Evolutionary conservation across 106 monocot species (phyloP), one percentile per base, ranked within the genome.

Genomic region (Xerophyta viscosa): DNA sequence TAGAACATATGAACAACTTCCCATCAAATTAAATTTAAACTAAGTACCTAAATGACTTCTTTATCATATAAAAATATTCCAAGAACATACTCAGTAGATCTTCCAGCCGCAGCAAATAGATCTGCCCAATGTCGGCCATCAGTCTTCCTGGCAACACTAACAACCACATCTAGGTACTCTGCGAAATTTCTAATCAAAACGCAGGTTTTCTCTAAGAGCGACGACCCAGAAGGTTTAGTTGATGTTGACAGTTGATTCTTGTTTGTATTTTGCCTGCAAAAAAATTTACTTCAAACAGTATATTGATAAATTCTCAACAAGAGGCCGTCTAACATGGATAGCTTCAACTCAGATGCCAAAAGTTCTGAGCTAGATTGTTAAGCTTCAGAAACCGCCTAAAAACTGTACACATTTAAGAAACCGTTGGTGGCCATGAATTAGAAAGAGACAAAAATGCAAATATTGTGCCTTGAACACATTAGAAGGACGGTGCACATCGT

Each of bases 111-210:
- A 46, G 79, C 65, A 57, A 98, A 98, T 31, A 98, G 62, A 83
- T 90, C 89, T 17, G 86, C 98, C 98, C 98, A 98, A 42, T 98
- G 98, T 25, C 89, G 63, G 5, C 98, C 98, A 77, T 98, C 98
- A 25, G 98, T 98, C 70, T 98, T 98, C 57, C 98, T 76, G 14
- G 98, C 98, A 74, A 98, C 98, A 62, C 90, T 90, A 29, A 98
- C 98, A 57, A 90, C 90, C 28, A 98, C 98, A 64, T 98, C 86
- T 20, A 82, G 71, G 67, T 98, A 98, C 70, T 90, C 98, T n/a
- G 98, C 69, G 57, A 98, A 98, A 7, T 82, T 98, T 51, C 61
- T 78, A 15, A 98, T 78, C 37, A 98, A 76, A 63, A 82, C 61
- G 41, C 98, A 98, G 11, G 90, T 82, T 66, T 98, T 98, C 58